These are phyloP conservation scores for Termitomyces sp. DNA, from an alignment of 768 basidiomycete species.

Conservation along the genomic window DNA sequence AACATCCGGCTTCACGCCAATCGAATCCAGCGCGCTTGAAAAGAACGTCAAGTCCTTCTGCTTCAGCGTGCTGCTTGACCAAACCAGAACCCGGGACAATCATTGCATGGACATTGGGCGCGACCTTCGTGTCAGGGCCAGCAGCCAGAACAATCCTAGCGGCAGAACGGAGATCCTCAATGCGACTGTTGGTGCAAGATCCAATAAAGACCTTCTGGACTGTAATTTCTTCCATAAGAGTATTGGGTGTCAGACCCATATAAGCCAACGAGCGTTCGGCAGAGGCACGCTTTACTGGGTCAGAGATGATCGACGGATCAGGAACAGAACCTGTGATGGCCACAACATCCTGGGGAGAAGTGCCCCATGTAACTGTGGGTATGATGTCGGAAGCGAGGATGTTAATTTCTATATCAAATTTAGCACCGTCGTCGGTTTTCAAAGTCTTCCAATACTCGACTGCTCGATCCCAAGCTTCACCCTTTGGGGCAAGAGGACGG, in stretches of 20 bases:
- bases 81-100: constrained; percentile 89
- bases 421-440: constrained; percentile 75
- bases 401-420: constrained; percentile 79
- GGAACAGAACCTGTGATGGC: constrained; percentile 81
- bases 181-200: constrained; percentile 92
- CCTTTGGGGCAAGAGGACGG: constrained; percentile 78
- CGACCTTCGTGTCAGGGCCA: constrained; percentile 69
- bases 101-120: constrained; percentile 78
- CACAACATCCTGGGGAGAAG: constrained; percentile 85
- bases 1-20: constrained; percentile 94
- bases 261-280: constrained; percentile 77
- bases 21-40: constrained; percentile 93
- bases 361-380: constrained; percentile 92
- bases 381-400: constrained; percentile 83
- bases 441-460: constrained; percentile 84
- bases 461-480: constrained; percentile 82
- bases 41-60: constrained; percentile 80
- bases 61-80: constrained; percentile 88
- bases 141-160: constrained; percentile 74
- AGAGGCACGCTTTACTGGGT: constrained; percentile 61
- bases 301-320: constrained; percentile 62
- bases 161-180: constrained; percentile 89
- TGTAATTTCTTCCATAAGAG: constrained; percentile 71
- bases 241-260: constrained; percentile 82
- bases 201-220: constrained; percentile 93